Conservation (phyloP, 768 basidiomycete genomes). For the Chalciporus sphaerocephalus region DNA sequence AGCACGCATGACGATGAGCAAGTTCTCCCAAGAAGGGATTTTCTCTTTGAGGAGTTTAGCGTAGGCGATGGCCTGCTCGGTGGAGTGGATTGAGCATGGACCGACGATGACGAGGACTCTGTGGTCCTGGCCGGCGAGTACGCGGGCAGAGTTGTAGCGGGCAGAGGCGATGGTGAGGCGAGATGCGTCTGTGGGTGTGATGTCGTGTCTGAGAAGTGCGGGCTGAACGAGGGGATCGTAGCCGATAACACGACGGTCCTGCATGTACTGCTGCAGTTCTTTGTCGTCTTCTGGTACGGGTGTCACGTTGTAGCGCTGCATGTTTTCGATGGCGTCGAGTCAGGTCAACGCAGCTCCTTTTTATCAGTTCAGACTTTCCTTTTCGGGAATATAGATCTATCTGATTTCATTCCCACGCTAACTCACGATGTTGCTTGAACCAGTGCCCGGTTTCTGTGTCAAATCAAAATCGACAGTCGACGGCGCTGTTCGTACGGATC, state of each 20-base stretch:
- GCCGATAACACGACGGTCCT: constrained; percentile 76
- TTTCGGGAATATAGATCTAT: constrained; percentile 3
- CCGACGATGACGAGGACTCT: constrained; percentile 89
- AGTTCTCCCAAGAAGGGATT: constrained; percentile 63
- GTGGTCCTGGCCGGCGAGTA: constrained; percentile 81
- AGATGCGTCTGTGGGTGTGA: constrained; percentile 61
- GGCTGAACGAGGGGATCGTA: constrained; percentile 97
- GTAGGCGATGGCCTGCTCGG: constrained; percentile 81
- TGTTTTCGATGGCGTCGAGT: too few species aligned
- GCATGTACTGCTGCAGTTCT: constrained; percentile 67
- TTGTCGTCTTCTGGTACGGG: constrained; percentile 63
- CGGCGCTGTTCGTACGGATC: constrained; percentile 25
- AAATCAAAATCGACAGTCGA: constrained; percentile 51
- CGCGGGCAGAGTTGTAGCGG: constrained; percentile 71
- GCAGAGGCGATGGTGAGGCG: constrained; percentile 75
- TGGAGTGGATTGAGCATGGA: constrained; percentile 91
- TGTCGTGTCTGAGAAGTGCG: constrained; percentile 82
- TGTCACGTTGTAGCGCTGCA: constrained; percentile 43
- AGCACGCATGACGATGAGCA: constrained; percentile 92
- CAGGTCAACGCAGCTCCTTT: too few species aligned
- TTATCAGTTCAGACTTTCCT: too few species aligned
- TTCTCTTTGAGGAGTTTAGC: constrained; percentile 68
- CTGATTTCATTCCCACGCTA: constrained; percentile 8
- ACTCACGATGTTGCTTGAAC: constrained; percentile 37
- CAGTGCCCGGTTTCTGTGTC: constrained; percentile 66